A percentile compares a stretch with the other conserved stretches of the same genome.
Evolutionary conservation across 2,329 filamentous ascomycete species (phyloP).

Genomic region (Alternaria triticina): DNA sequence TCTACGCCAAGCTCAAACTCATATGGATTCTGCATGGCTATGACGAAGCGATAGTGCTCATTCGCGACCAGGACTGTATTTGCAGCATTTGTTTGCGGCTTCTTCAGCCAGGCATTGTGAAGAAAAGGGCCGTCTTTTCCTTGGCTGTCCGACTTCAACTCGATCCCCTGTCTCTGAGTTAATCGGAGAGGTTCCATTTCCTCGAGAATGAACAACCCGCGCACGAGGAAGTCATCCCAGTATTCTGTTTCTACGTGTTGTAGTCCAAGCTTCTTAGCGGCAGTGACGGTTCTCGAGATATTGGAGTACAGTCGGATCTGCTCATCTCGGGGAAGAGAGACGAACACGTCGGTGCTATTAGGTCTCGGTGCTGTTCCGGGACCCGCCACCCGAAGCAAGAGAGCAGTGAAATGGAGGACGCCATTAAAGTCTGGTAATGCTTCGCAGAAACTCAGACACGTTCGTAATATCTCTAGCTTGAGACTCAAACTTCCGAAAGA

Average conservation of each 20-base stretch:
- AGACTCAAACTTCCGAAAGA: slow-evolving; percentile 77
- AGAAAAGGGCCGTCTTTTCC: slow-evolving; percentile 78
- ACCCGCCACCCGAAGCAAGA: slow-evolving; percentile 81
- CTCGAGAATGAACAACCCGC: slow-evolving; percentile 72
- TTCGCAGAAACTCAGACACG: slow-evolving; percentile 94
- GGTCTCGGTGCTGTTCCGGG: slow-evolving; percentile 75
- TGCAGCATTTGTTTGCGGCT: slow-evolving; percentile 59
- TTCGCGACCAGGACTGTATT: slow-evolving; percentile 78
- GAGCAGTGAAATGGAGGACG: slow-evolving; percentile 84
- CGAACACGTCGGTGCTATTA: slow-evolving; percentile 71
- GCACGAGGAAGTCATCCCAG: slow-evolving; percentile 95
- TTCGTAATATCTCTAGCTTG: slow-evolving; percentile 84
- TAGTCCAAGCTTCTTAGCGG: slow-evolving; percentile 78
- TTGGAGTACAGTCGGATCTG: slow-evolving; percentile 84
- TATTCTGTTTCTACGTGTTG: slow-evolving; percentile 78
- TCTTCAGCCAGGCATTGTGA: slow-evolving; percentile 89
- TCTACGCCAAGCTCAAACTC: slow-evolving; percentile 93
- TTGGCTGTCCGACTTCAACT: slow-evolving; percentile 39
- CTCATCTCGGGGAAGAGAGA: slow-evolving; percentile 78
- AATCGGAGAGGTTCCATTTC: slow-evolving; percentile 35
- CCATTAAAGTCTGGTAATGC: slow-evolving; percentile 90
- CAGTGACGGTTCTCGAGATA: slow-evolving; percentile 79
- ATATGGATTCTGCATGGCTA: slow-evolving; percentile 92
- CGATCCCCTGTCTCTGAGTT: slow-evolving; percentile 43
- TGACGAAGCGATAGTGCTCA: slow-evolving; percentile 76